Base-by-base conservation (phyloP, 495 filamentous ascomycete species). In the Aspergillus incahuasiensis region DNA sequence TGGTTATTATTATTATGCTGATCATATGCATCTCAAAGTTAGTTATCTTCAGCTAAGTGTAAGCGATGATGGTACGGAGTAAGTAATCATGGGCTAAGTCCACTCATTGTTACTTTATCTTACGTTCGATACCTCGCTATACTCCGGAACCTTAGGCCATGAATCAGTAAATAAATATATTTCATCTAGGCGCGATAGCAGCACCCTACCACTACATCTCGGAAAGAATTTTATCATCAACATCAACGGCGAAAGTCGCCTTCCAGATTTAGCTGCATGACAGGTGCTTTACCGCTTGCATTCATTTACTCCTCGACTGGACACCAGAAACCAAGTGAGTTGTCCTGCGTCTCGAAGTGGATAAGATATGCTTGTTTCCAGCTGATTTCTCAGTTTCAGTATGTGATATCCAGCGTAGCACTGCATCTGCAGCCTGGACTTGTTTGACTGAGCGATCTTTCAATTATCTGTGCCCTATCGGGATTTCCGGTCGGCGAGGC, bases 391-490 rank as follows among this genome's bases (percentile, higher is more conserved):
- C 41, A 21, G 41, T 22, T 22, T 24, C 20, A 44, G 18, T 19
- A 18, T 56, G 54, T 44, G 39, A 51, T 45, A 19, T 11, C 20
- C 45, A 53, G 34, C 43, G 56, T 58, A 42, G 57, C 45, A 55
- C 57, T 55, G 57, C 57, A 59, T 34, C 46, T 59, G 57, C 57
- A 59, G 57, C 39, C 39, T 47, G 48, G 55, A 52, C 43, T 45
- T 54, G 39, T 51, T 51, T 49, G 30, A 55, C 16, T 46, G 41
- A 20, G 32, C 41, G 24, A 43, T 45, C 40, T 35, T 18, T 47
- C 18, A 32, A 42, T 20, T 20, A 44, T 34, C 41, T 54, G 41
- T 45, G 46, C 38, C 32, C 7, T 40, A 42, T 51, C n/a, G 38
- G 54, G 41, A 19, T 35, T 51, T 16, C 38, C 25, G 35, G 38